Base-by-base conservation (phyloP, 495 filamentous ascomycete species). In the Hypoxylon perforatum region DNA sequence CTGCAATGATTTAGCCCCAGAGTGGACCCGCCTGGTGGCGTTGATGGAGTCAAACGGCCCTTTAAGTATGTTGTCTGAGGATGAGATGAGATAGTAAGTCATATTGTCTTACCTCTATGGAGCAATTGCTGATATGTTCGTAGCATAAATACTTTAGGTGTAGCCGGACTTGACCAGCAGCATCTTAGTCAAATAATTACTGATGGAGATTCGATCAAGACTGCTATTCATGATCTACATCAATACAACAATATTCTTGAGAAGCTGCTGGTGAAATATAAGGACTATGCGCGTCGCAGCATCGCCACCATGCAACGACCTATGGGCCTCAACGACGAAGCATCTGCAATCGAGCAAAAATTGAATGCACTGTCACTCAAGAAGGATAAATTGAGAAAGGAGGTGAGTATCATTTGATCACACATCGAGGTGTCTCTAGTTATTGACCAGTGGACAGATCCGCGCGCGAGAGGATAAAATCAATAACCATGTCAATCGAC, bases 241-340 rank as follows among this genome's bases (percentile, higher is more conserved):
- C 66, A 69, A 53, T 64, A 69, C 42, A 69, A 69, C 47, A 46
- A 49, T 48, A 39, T 53, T 4, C 61, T 64, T 10, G 66, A 69
- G 46, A 69, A 69, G 19, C 44, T 61, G 3, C 10, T 69, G 0
- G 19, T 48, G 39, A 69, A 69, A 22, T 64, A 69, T 18, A 69
- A 57, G 36, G 66, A 69, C 1, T 60, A 57, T 17, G 61, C 61
- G 25, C 60, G 46, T 6, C 61, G 60, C 1, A 64, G 61, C 12
- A 44, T 64, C 14, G 25, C 25, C n/a, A 56, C 38, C 35, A 41
- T 57, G 11, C 55, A 59, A 18, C 45, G 7, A 5, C 21, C 45
- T 51, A 15, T 36, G 1, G 45, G 56, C 41, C 3, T 33, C 1
- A 54, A 39, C 7, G 42, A 23, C 0, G 49, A 48, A 5, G 11